Evolutionary conservation across 148 eudicot species (phyloP), one percentile per base, ranked within the genome.

Genomic region (Tetragonia tetragonoides): DNA sequence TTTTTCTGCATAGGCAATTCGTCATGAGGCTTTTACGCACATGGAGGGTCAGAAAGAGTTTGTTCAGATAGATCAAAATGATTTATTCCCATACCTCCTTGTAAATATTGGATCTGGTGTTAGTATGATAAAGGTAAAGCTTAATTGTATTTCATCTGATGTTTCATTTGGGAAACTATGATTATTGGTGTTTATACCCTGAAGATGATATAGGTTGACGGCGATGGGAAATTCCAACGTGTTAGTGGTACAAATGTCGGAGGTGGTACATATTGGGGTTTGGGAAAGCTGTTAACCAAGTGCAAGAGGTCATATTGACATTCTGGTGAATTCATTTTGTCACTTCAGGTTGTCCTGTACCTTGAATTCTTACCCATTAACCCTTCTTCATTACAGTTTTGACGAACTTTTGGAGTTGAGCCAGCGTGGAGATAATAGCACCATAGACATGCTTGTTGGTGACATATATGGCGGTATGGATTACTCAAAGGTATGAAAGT

Each of bases 401-500:
- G 98, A 94, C 81, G 98, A 90, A 75, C 83, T 94, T 86, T 87
- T 94, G 78, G 91, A 94, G 77, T 70, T 94, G 90, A 94, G 98
- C 79, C 95, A 79, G 63, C 78, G 54, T 28, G 98, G 98, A 75
- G 88, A 94, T 77, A 94, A 94, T 81, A 84, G 93, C 85, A 90
- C 77, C 76, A 89, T 94, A 78, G 98, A 94, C 87, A 94, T 94
- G 98, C 97, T 94, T 78, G 98, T 94, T 74, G 93, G 98, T 80
- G 98, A 94, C 82, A 94, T 94, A 57, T 92, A 87, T 82, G 98
- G 97, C 67, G 97, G 95, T 80, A 79, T 69, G 74, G 98, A 90
- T 68, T 92, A 92, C 73, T 65, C 88, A 68, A 94, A 94, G 98
- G 98, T 94, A 88, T 28, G 67, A 57, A 34, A 38, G 46, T 3